These are phyloP conservation scores for Dryas drummondii DNA, from an alignment of 306 rosid species.

Conservation along the genomic window DNA sequence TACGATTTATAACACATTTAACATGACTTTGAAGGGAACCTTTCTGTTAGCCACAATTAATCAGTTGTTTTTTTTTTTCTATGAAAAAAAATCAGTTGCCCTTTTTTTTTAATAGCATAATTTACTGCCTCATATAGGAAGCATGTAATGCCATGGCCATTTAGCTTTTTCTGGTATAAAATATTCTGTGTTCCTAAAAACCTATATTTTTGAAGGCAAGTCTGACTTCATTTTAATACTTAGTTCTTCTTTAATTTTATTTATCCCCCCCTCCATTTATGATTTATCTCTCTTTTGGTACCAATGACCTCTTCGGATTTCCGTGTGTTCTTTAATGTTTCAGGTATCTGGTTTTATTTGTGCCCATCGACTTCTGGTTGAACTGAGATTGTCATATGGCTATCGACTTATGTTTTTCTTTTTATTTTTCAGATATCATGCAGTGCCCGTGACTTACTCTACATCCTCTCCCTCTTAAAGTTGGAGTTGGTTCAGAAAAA, in stretches of 20 bases:
- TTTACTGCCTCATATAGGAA: neutral
- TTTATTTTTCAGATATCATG: constrained; percentile 66
- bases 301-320: neutral
- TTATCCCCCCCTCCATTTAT: neutral
- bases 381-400: neutral
- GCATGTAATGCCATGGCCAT: neutral
- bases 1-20: neutral
- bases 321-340: neutral
- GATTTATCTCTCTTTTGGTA: neutral
- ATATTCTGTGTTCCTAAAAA: neutral
- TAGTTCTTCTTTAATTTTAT: neutral
- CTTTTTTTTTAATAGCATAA: neutral
- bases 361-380: neutral
- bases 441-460: constrained; percentile 59
- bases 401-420: neutral
- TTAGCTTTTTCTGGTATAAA: neutral
- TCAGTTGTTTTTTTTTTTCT: neutral
- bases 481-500: constrained; percentile 88
- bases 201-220: neutral
- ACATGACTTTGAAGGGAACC: neutral
- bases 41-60: neutral
- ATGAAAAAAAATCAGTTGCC: too few relatives aligned
- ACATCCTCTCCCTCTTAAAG: constrained; percentile 80
- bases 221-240: neutral
- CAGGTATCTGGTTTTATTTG: neutral